A percentile compares a stretch with the other conserved stretches of the same genome.
Evolutionary conservation across 257 asterid genomes (phyloP).

Genomic region (Anisodus acutangulus): DNA sequence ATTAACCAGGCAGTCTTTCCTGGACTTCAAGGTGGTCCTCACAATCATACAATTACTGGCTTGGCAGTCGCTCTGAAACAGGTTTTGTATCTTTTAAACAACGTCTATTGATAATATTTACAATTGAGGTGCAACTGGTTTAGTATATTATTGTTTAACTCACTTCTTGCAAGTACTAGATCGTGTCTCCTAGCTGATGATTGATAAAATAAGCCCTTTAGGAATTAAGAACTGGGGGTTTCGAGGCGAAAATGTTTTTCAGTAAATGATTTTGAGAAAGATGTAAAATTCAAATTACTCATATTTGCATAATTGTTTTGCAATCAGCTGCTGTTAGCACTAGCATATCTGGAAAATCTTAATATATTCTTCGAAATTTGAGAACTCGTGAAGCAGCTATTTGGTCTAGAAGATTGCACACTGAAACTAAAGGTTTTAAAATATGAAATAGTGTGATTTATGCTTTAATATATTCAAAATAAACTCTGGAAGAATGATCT

Average conservation of each 20-base stretch:
- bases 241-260: neutral
- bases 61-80: slow-evolving; percentile 92
- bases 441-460: neutral
- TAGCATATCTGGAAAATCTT: neutral
- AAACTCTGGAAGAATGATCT: neutral
- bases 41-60: slow-evolving; percentile 92
- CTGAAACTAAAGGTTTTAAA: neutral
- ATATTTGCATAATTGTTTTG: neutral
- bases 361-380: neutral
- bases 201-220: neutral
- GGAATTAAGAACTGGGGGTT: neutral
- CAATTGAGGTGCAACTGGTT: neutral
- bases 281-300: neutral
- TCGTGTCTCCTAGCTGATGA: neutral
- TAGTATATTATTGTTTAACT: neutral
- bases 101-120: neutral
- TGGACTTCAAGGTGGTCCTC: slow-evolving; percentile 99
- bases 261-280: slow-evolving; percentile 9
- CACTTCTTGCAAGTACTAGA: neutral
- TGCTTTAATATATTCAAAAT: neutral
- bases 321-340: neutral
- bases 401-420: neutral
- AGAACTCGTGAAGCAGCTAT: neutral
- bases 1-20: slow-evolving; percentile 97
- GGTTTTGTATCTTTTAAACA: slow-evolving; percentile 46